phyloP scores from a whole-genome alignment of 805 yeast species.

The Sugiyamaella mastotermitis region DNA sequence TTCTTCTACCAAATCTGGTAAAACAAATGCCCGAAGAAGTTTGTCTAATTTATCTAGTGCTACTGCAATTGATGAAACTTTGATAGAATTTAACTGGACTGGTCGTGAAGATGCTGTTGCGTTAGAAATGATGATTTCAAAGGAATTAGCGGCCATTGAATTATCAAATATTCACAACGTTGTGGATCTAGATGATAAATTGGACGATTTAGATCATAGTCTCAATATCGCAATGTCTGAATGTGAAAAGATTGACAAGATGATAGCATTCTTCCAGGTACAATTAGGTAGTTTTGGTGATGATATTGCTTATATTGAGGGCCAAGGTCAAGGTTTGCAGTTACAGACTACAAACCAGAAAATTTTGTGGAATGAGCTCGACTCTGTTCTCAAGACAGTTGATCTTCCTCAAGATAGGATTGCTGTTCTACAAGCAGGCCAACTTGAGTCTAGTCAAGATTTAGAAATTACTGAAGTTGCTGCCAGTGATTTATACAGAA shows the following conservation, averaged over 20 bases:
- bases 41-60: slow-evolving; percentile 18
- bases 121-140: slow-evolving; percentile 50
- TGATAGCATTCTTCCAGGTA: slow-evolving; percentile 50
- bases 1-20: slow-evolving; percentile 11
- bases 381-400: slow-evolving; percentile 63
- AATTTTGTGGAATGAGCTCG: slow-evolving; percentile 61
- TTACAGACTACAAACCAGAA: slow-evolving; percentile 78
- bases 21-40: slow-evolving; percentile 9
- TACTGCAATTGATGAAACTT: slow-evolving; percentile 50
- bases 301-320: slow-evolving; percentile 66
- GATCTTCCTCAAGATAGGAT: slow-evolving; percentile 55
- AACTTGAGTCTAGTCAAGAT: slow-evolving; percentile 43
- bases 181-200: slow-evolving; percentile 43
- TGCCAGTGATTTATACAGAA: slow-evolving; percentile 52
- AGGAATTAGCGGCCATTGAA: slow-evolving; percentile 57
- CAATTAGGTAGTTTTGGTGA: slow-evolving; percentile 59
- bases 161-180: slow-evolving; percentile 54
- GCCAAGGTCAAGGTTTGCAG: slow-evolving; percentile 75
- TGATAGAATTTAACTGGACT: slow-evolving; percentile 76
- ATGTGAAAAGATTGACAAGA: slow-evolving; percentile 51
- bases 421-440: slow-evolving; percentile 38
- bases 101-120: slow-evolving; percentile 56
- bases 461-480: slow-evolving; percentile 47
- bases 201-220: slow-evolving; percentile 37
- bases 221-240: slow-evolving; percentile 42